Percentiles rank a stretch among this genome's conserved stretches.
Evolutionary conservation across 2,329 filamentous ascomycete species (phyloP).

Genomic region (Dichotomopilus funicola): DNA sequence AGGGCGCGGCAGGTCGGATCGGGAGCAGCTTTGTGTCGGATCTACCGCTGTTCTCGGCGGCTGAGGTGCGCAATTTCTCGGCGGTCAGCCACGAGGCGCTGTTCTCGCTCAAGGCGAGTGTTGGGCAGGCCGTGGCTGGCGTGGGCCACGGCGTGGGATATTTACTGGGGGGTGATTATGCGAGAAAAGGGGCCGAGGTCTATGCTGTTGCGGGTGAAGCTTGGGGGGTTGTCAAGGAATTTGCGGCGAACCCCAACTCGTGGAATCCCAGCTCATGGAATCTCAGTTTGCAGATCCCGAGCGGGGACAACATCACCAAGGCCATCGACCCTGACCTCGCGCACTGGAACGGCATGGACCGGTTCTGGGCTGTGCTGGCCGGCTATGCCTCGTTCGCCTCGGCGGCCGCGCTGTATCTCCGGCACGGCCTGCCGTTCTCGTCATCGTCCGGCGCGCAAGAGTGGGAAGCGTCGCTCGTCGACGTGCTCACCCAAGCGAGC

Average conservation of each 20-base stretch:
- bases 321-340: constrained; percentile 52
- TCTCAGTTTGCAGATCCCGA: constrained; percentile 45
- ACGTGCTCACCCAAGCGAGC: constrained; percentile 83
- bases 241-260: constrained; percentile 30
- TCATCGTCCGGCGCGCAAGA: constrained; percentile 48
- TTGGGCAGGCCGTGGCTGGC: constrained; percentile 36
- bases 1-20: constrained; percentile 41
- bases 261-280: constrained; percentile 51
- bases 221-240: constrained; percentile 25
- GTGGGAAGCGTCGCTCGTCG: constrained; percentile 72
- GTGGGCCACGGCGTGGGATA: constrained; percentile 37
- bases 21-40: constrained; percentile 45
- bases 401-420: constrained; percentile 72
- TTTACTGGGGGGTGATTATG: constrained; percentile 40
- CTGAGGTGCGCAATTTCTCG: constrained; percentile 70
- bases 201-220: constrained; percentile 21
- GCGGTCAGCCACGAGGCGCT: constrained; percentile 68
- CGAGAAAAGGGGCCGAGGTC: constrained; percentile 25
- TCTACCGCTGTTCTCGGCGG: constrained; percentile 42
- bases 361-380: constrained; percentile 65
- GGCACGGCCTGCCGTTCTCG: constrained; percentile 63
- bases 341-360: constrained; percentile 60
- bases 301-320: constrained; percentile 26
- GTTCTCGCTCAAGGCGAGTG: constrained; percentile 49
- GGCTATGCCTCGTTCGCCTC: constrained; percentile 76